phyloP scores from a whole-genome alignment of 352 stramenopile species.

The Aphanomyces invadans region DNA sequence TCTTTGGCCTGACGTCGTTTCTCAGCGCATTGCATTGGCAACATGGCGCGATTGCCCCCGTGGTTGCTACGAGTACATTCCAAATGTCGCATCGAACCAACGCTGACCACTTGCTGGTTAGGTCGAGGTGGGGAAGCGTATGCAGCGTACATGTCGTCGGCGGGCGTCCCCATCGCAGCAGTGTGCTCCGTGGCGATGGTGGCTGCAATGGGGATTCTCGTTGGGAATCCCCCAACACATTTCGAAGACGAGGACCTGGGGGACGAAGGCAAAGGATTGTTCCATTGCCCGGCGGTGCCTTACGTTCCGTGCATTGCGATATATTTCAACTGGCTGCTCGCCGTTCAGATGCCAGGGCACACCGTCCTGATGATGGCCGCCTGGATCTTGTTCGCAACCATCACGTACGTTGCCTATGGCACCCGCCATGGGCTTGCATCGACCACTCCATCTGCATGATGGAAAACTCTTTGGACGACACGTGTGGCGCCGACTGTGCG shows the following conservation, averaged over 20 bases:
- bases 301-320: slow-evolving; percentile 74
- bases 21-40: slow-evolving; percentile 3
- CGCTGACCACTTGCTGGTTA: too few species aligned
- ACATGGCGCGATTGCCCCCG: not conserved
- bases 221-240: not conserved
- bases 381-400: slow-evolving; percentile 60
- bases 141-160: not conserved
- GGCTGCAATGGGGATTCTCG: not conserved
- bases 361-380: slow-evolving; percentile 56
- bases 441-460: not conserved
- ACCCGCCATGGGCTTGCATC: slow-evolving; percentile 39
- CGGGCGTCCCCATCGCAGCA: not conserved
- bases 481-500: too few species aligned
- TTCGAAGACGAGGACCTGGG: slow-evolving; percentile 7
- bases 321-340: slow-evolving; percentile 86
- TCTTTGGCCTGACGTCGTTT: slow-evolving; percentile 8
- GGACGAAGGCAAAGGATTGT: slow-evolving; percentile 11
- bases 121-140: not conserved
- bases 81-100: not conserved
- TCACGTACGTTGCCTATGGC: slow-evolving; percentile 65
- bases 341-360: slow-evolving; percentile 64
- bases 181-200: not conserved
- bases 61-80: not conserved
- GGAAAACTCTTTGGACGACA: not conserved
- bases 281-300: slow-evolving; percentile 44